Conservation (phyloP, 495 filamentous ascomycete genomes). For the Xylaria castorea region DNA sequence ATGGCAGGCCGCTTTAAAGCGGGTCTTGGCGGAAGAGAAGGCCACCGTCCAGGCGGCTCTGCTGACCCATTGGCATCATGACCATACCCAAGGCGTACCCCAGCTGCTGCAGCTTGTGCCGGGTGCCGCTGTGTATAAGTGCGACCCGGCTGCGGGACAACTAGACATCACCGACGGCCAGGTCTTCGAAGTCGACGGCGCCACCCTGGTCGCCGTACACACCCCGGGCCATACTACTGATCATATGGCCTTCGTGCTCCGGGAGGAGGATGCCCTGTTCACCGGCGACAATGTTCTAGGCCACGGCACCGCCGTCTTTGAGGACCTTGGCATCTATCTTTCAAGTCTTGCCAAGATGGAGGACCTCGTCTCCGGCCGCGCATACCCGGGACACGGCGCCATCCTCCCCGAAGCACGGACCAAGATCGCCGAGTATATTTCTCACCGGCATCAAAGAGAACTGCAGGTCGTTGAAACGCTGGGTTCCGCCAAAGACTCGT, state of each 20-base stretch:
- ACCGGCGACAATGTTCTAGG: conserved; percentile 95
- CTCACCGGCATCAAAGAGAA: conserved; percentile 80
- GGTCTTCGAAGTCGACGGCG: conserved; percentile 75
- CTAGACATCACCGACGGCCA: conserved; percentile 72
- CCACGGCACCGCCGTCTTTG: conserved; percentile 92
- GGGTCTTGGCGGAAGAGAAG: conserved; percentile 68
- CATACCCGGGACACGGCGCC: conserved; percentile 87
- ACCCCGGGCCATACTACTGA: conserved; percentile 88
- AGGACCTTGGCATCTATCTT: conserved; percentile 78
- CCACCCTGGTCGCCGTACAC: conserved; percentile 73
- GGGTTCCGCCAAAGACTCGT: conserved; percentile 41
- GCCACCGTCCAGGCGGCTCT: conserved; percentile 69
- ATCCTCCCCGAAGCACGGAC: conserved; percentile 69
- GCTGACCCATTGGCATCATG: conserved; percentile 89
- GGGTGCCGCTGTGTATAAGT: conserved; percentile 60
- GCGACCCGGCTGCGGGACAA: conserved; percentile 56
- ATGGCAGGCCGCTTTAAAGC: conserved; percentile 66
- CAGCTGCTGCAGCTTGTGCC: conserved; percentile 71
- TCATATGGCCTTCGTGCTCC: conserved; percentile 76
- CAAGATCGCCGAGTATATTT: conserved; percentile 81
- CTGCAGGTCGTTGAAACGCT: conserved; percentile 78
- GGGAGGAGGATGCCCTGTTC: conserved; percentile 86
- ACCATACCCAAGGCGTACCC: conserved; percentile 78
- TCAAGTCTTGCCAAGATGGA: conserved; percentile 75
- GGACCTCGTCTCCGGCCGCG: conserved; percentile 66